A percentile compares a stretch with the other conserved stretches of the same genome.
Conservation (phyloP, 192 early-diverging fungal genomes). For the Paraglomus occultum region DNA sequence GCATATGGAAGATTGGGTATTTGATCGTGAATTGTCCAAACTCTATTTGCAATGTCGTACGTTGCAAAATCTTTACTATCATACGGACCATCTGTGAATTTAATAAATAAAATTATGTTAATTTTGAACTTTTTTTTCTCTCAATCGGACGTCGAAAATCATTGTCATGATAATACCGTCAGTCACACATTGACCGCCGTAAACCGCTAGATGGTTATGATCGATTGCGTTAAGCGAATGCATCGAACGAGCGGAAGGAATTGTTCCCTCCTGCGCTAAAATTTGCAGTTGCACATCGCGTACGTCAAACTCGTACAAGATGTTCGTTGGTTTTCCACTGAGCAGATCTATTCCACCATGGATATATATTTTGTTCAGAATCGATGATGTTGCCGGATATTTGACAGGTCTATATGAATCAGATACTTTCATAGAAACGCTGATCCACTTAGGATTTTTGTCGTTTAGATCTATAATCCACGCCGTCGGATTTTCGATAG, state of each 20-base stretch:
- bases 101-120: too few species aligned
- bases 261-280: background rate
- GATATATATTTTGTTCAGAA: slow-evolving; percentile 13
- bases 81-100: background rate
- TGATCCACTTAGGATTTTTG: background rate
- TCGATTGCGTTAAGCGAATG: background rate
- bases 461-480: background rate
- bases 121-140: too few species aligned
- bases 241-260: background rate
- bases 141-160: too few species aligned
- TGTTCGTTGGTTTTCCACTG: background rate
- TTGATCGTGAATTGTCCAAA: background rate
- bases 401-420: background rate
- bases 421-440: background rate
- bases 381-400: background rate
- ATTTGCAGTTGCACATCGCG: background rate
- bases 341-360: background rate
- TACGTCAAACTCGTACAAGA: background rate
- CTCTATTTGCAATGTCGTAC: background rate
- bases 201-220: background rate
- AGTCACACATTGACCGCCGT: background rate
- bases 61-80: slow-evolving; percentile 14
- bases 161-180: background rate
- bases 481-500: background rate
- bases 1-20: background rate